Evolutionary conservation across 2,329 filamentous ascomycete species (phyloP), one percentile per base, ranked within the genome.

Genomic region (Pyrenochaeta sp.): DNA sequence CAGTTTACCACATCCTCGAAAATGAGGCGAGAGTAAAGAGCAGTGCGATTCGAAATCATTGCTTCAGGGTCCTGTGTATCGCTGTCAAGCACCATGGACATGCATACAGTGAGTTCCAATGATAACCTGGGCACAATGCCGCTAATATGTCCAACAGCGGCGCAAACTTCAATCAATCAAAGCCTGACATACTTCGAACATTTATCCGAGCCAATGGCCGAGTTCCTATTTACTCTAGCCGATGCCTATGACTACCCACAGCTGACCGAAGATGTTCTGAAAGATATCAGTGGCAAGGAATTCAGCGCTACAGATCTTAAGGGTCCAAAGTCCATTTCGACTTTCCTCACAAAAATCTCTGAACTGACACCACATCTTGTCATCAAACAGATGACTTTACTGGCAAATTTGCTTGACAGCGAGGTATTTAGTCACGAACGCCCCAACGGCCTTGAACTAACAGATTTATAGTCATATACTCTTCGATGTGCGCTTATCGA

Each of bases 191-290:
- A 99, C 74, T 99, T 98, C 68, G 95, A 99, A 77, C 95, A 99
- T 76, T 80, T 99, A n/a, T 94, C 95, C 0, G 95, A 99, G 71
- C 95, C 95, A 1, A 99, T 99, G 95, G 95, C 95, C 29, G 96
- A 99, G 74, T 97, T 99, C 67, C 81, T 99, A 4, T 92, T 98
- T 67, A 99, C 98, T 68, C 82, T 99, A 21, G 89, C 93, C 1
- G 93, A 98, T 73, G 94, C 97, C 79, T 99, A 98, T 78, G 95
- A 99, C 77, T 96, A 98, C 73, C 91, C 93, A 14, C 95, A 99
- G 70, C 83, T 99, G 7, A 90, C 92, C 4, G 95, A 97, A 73
- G 95, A 99, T 72, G 91, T 98, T 27, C 78, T 99, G 53, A 89
- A 92, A 67, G 95, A 99, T 72, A 85, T 99, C 62, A 96, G 93